Conservation (phyloP, 768 basidiomycete species). For the Daedaleopsis sinensis region DNA sequence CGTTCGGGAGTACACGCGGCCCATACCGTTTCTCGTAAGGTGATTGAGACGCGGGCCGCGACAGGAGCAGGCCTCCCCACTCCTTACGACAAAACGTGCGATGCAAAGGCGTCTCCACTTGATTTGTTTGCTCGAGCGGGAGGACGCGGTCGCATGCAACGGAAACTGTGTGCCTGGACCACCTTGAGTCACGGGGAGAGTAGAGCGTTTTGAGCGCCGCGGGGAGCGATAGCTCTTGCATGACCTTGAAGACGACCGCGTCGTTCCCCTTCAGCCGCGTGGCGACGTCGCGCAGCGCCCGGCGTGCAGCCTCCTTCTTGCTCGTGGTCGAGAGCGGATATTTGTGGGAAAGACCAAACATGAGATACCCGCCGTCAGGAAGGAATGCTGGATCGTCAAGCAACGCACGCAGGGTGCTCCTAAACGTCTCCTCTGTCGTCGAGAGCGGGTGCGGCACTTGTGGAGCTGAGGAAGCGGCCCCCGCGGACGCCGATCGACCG, state of each 20-base stretch:
- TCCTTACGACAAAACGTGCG: not conserved
- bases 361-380: constrained; percentile 40
- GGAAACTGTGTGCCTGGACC: not conserved
- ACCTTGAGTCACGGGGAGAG: not conserved
- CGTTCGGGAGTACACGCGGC: not conserved
- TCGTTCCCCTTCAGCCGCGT: too few relatives aligned
- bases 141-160: not conserved
- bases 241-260: too few relatives aligned
- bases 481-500: too few relatives aligned
- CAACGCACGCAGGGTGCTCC: constrained; percentile 25
- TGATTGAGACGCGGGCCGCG: not conserved
- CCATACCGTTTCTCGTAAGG: too few relatives aligned
- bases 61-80: not conserved
- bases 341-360: constrained; percentile 40
- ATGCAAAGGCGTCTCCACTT: not conserved
- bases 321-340: too few relatives aligned
- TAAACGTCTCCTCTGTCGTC: constrained; percentile 12
- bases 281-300: too few relatives aligned
- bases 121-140: not conserved
- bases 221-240: too few relatives aligned
- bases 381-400: constrained; percentile 34
- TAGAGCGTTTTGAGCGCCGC: constrained; percentile 6
- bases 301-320: too few relatives aligned
- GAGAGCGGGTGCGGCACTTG: not conserved
- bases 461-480: too few relatives aligned